A percentile compares a stretch with the other conserved stretches of the same genome.
Evolutionary conservation across 2,329 filamentous ascomycete species (phyloP).

Genomic region (Neonectria coccinea): DNA sequence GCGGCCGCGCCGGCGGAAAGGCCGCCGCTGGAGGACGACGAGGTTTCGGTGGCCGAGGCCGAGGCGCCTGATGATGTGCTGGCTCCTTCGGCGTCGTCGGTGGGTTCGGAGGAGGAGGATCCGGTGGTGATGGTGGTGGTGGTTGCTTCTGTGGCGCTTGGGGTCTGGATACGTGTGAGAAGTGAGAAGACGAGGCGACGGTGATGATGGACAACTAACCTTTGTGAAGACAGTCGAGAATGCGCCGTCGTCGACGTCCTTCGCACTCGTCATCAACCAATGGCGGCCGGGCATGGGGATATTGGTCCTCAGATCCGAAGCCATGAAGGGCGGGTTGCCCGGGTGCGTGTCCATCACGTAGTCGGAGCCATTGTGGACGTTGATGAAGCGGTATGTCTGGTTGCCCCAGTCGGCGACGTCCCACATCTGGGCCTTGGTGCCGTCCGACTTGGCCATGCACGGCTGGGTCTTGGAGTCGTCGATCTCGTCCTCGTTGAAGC

Average conservation of each 20-base stretch:
- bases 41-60: neutral
- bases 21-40: constrained; percentile 20
- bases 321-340: constrained; percentile 49
- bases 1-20: constrained; percentile 48
- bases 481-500: constrained; percentile 41
- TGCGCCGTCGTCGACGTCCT: constrained; percentile 47
- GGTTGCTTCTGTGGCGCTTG: constrained; percentile 16
- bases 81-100: constrained; percentile 4
- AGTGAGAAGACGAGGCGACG: neutral
- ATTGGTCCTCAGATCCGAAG: constrained; percentile 38
- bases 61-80: constrained; percentile 25
- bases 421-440: constrained; percentile 49
- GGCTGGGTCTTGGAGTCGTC: constrained; percentile 44
- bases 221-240: constrained; percentile 50
- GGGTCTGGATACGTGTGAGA: constrained; percentile 2
- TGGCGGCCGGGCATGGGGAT: constrained; percentile 48
- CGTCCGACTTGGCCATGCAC: constrained; percentile 45
- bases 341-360: constrained; percentile 51
- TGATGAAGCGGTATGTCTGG: constrained; percentile 47
- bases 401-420: constrained; percentile 48
- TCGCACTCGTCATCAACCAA: constrained; percentile 50
- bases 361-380: constrained; percentile 48
- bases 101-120: constrained; percentile 12
- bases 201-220: constrained; percentile 39
- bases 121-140: constrained; percentile 26